phyloP scores from a whole-genome alignment of 768 basidiomycete species.

The Gelatoporia subvermispora region DNA sequence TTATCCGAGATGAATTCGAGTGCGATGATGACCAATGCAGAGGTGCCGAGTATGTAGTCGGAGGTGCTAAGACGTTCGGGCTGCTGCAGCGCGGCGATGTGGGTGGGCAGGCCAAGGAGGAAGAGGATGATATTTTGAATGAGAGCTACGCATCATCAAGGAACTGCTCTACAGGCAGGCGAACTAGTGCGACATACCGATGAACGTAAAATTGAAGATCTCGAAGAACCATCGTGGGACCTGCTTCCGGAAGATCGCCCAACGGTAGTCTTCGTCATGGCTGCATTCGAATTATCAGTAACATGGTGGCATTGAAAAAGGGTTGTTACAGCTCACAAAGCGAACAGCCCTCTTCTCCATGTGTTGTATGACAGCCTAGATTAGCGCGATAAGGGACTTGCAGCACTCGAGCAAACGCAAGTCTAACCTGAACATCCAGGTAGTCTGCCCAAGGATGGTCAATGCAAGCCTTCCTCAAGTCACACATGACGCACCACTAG shows the following conservation, averaged over 20 bases:
- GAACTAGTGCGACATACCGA: slow-evolving; percentile 40
- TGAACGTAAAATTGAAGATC: slow-evolving; percentile 65
- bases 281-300: slow-evolving; percentile 29
- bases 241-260: slow-evolving; percentile 68
- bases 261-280: slow-evolving; percentile 89
- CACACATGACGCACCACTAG: slow-evolving; percentile 42
- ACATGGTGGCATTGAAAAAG: neutral
- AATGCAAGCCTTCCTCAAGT: neutral
- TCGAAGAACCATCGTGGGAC: slow-evolving; percentile 54
- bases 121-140: slow-evolving; percentile 82
- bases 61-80: slow-evolving; percentile 46
- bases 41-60: slow-evolving; percentile 57
- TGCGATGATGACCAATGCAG: slow-evolving; percentile 55
- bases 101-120: slow-evolving; percentile 58
- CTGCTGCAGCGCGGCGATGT: slow-evolving; percentile 50
- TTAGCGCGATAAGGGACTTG: too few species aligned
- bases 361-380: slow-evolving; percentile 73
- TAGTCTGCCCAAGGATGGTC: slow-evolving; percentile 18
- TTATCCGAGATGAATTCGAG: slow-evolving; percentile 87
- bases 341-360: slow-evolving; percentile 77
- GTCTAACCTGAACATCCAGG: slow-evolving; percentile 58
- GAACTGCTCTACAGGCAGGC: neutral
- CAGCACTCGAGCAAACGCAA: too few species aligned
- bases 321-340: slow-evolving; percentile 41
- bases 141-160: slow-evolving; percentile 38